Conservation (phyloP, 1,284 basidiomycete genomes). For the Golubevia pallescens region DNA sequence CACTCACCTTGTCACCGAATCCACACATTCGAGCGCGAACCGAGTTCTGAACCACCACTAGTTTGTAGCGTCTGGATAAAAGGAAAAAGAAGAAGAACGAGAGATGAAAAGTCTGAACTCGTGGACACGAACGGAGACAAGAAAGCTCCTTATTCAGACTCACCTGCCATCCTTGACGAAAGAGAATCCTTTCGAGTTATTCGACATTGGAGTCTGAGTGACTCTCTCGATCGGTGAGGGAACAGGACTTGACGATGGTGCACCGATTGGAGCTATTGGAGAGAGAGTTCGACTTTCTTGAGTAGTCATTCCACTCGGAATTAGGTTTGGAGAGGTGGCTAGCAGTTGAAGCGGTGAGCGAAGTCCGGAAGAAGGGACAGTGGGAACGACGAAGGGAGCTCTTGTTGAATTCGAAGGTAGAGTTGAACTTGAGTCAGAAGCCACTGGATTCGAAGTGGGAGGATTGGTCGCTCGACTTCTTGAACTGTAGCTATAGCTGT, state of each 20-base stretch:
- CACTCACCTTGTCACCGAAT: constrained; percentile 40
- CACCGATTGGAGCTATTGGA: background rate
- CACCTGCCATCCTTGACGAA: too few relatives aligned
- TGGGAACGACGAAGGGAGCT: background rate
- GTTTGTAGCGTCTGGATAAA: constrained; percentile 26
- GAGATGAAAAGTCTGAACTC: too few relatives aligned
- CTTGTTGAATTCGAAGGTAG: background rate
- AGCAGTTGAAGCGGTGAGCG: background rate
- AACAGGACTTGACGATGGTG: background rate
- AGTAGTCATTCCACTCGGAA: background rate
- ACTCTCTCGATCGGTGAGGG: too few relatives aligned
- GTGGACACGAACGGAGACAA: too few relatives aligned
- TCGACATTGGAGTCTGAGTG: too few relatives aligned
- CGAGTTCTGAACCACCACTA: constrained; percentile 47
- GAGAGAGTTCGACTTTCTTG: background rate
- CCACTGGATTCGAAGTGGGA: too few relatives aligned
- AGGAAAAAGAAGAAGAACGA: too few relatives aligned
- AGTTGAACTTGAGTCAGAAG: background rate
- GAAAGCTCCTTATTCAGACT: too few relatives aligned
- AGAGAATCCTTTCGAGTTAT: too few relatives aligned
- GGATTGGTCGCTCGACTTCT: background rate
- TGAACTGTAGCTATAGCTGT: background rate
- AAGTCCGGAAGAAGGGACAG: background rate
- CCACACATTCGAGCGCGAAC: constrained; percentile 49
- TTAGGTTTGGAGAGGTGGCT: background rate